Conservation (phyloP, 257 asterid species). For the Anisodus tanguticus region DNA sequence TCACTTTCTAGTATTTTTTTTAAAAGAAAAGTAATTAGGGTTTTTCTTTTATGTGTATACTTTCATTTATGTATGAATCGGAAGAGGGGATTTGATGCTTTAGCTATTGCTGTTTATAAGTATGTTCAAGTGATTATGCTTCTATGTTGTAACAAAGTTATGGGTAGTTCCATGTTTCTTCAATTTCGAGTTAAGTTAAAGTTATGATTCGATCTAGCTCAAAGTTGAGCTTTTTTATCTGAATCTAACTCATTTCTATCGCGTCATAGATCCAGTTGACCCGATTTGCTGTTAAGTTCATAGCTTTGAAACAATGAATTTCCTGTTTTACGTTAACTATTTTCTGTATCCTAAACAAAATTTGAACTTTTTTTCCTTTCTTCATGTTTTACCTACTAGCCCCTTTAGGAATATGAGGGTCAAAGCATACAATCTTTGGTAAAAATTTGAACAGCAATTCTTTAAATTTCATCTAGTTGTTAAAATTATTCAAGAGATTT, state of each 20-base stretch:
- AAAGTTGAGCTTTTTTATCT: background rate
- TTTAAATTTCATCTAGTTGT: background rate
- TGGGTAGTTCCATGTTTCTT: conserved; percentile 6
- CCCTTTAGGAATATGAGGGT: background rate
- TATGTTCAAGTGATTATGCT: background rate
- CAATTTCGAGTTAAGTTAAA: background rate
- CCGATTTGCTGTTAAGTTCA: background rate
- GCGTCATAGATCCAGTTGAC: conserved; percentile 3
- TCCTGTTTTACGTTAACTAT: background rate
- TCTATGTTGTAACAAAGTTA: background rate
- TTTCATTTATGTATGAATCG: conserved; percentile 1
- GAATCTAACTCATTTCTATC: background rate
- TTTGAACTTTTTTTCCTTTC: background rate
- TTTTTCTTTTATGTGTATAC: background rate
- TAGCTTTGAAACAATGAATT: background rate
- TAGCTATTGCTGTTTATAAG: background rate
- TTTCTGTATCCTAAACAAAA: background rate
- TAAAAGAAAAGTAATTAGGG: background rate
- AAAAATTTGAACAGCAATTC: background rate
- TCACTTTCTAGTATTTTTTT: background rate
- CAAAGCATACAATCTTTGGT: background rate
- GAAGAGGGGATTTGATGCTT: background rate
- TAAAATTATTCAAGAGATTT: background rate
- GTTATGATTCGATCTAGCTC: conserved; percentile 2
- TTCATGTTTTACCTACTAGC: background rate